Base-by-base conservation (phyloP, 2,329 filamentous ascomycete species). In the Diplodia scrobiculata region DNA sequence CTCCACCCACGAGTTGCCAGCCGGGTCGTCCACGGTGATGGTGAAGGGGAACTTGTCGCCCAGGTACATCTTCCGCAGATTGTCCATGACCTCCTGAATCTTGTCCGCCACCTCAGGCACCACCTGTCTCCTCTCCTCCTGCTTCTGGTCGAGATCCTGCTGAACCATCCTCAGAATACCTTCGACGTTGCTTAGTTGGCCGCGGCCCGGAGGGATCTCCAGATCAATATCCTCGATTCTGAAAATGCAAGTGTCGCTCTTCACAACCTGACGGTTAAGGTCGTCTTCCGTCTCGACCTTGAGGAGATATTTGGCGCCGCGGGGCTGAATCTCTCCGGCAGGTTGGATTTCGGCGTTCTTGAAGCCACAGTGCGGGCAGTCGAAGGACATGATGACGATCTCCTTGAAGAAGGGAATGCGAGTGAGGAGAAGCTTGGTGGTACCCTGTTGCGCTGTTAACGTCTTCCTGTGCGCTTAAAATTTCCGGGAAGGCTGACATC, bases 371-470 rank as follows among this genome's bases (percentile, higher is more conserved):
- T 97, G 87, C 5, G 91, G 88, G 83, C 95, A 99, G 70, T 87
- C 86, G 79, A 99, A 99, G 69, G 94, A 98, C 89, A 97, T 97
- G 78, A 99, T 87, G 73, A 99, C 92, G 69, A 99, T 89, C 78
- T 99, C 94, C 81, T 92, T 92, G 83, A 99, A 99, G 84, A 92
- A 98, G 17, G 95, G 95, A 66, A 99, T 97, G 70, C 88, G 87
- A 17, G 96, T 96, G 65, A 99, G 87, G 51, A 99, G 87, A 25
- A 99, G 86, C 67, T 89, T 86, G 14, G 95, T 99, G 1, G 83
- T 86, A 73, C 95, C 95, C 91, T 96, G 68, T 5, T 1, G 2
- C 21, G 55, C 21, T n/a, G 36, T 69, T 36, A 71, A 54, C 41
- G 63, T 51, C 41, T 34, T 45, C 41, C 36, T 47, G 27, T 10